phyloP scores from a whole-genome alignment of 75 land plant genomes.

The Picea sitchensis region DNA sequence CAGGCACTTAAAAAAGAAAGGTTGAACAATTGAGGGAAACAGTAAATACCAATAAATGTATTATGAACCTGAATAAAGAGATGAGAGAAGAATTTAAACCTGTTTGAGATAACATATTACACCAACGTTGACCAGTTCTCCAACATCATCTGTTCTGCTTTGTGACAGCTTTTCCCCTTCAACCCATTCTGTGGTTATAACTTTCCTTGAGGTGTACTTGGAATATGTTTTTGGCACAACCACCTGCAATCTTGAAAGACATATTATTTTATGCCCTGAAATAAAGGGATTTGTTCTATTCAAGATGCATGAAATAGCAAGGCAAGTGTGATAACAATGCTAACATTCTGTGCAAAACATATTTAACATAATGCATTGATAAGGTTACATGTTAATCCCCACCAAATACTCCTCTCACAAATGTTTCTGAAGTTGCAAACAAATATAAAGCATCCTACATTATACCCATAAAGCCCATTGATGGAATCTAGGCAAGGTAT shows the following conservation, averaged over 20 bases:
- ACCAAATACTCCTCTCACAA: too few relatives aligned
- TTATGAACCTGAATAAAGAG: too few relatives aligned
- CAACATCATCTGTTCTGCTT: conserved; percentile 97
- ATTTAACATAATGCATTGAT: too few relatives aligned
- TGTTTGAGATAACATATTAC: conserved; percentile 99
- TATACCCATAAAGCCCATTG: too few relatives aligned
- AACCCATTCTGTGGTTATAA: conserved; percentile 92
- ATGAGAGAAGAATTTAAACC: conserved; percentile 30
- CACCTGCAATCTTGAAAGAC: conserved; percentile 52
- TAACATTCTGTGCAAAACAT: neutral
- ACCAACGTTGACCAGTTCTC: conserved; percentile 96
- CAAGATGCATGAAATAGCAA: conserved; percentile 5
- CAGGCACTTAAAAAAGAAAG: too few relatives aligned
- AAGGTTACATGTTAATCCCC: too few relatives aligned
- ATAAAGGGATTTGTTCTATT: neutral
- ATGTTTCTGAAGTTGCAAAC: too few relatives aligned
- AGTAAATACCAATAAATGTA: too few relatives aligned
- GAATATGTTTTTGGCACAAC: conserved; percentile 90
- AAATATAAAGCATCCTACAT: too few relatives aligned
- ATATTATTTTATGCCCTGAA: neutral
- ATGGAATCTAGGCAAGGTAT: too few relatives aligned
- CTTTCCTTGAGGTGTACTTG: conserved; percentile 91
- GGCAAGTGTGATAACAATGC: neutral
- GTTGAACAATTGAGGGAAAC: too few relatives aligned
- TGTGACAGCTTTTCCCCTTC: conserved; percentile 99